Evolutionary conservation across 331 rosid genomes (phyloP), one percentile per base, ranked within the genome.

Genomic region (Quercus phellos): DNA sequence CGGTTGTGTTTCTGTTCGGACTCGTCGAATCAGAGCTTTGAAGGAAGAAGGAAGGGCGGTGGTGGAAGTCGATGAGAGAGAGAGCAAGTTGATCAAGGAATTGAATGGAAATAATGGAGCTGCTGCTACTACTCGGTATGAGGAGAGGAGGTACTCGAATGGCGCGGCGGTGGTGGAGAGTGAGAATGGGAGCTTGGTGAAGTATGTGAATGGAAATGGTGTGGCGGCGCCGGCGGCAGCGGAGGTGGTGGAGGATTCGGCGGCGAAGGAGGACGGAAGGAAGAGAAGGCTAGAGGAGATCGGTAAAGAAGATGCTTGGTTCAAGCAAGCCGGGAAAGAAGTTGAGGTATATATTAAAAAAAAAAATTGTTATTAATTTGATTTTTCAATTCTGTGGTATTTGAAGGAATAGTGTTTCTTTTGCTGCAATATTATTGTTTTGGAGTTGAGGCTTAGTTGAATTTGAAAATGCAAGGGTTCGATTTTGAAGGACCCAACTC

Each of bases 301-400:
- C 86, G 99, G 99, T 3, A 93, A 84, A 78, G 98, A 95, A 81
- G 98, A 95, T 0, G 99, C 97, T 0, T 95, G 99, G 99, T 95
- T 95, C 67, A 95, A 93, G 82, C 82, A 35, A 51, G 74, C 72
- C 4, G 91, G 75, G 53, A 55, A 67, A 30, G 79, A 84, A 21
- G 79, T 83, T 68, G 92, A 91, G 96, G 96, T 94, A 84, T 38
- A 7, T 6, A 35, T 5, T 6, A 6, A 35, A 10, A 42, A 43
- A 46, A 11, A 43, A 66, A 88, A 30, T 70, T 83, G 54, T 17
- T 70, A 70, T 73, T 54, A 55, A 35, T 76, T 83, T 35, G 24
- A 74, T 34, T 18, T 74, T 78, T 77, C 26, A 69, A 68, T 35
- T 70, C 1, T 12, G 54, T 17, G 73, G 55, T 73, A 64, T 67